These are phyloP conservation scores for Apiotrichum akiyoshidainum DNA, from an alignment of 1,284 basidiomycete genomes.

Conservation along the genomic window DNA sequence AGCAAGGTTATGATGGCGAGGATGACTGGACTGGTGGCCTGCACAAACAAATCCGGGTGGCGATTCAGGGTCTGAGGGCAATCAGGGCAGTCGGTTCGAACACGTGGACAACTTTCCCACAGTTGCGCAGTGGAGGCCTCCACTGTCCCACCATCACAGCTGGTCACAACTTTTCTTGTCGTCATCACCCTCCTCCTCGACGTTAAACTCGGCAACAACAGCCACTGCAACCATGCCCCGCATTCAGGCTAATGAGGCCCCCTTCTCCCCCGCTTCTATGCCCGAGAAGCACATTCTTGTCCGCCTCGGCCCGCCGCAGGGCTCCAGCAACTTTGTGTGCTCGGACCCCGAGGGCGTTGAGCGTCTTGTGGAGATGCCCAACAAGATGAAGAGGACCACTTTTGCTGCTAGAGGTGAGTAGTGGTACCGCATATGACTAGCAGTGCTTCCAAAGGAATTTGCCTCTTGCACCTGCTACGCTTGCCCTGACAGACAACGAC, in stretches of 20 bases:
- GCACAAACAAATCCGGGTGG: background rate
- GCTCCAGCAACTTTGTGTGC: slow-evolving; percentile 38
- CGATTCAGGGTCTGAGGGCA: too few relatives aligned
- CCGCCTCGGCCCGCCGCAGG: slow-evolving; percentile 35
- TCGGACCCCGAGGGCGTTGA: slow-evolving; percentile 28
- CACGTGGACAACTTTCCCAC: background rate
- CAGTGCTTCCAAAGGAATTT: too few relatives aligned
- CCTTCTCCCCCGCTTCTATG: slow-evolving; percentile 29
- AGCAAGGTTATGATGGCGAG: background rate
- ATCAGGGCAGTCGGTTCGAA: too few relatives aligned
- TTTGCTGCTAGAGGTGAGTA: slow-evolving; percentile 37
- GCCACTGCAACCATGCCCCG: slow-evolving; percentile 15
- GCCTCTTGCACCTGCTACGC: too few relatives aligned
- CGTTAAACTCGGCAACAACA: background rate
- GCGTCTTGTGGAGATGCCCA: slow-evolving; percentile 39
- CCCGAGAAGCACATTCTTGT: slow-evolving; percentile 32
- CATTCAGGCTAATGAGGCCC: slow-evolving; percentile 4
- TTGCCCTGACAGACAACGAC: background rate
- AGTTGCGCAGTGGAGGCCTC: background rate
- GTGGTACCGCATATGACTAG: too few relatives aligned
- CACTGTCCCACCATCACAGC: background rate
- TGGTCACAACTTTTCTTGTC: background rate
- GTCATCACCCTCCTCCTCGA: background rate
- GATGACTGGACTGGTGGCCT: background rate
- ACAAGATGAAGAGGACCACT: slow-evolving; percentile 27